Evolutionary conservation across 208 protist species (phyloP), one percentile per base, ranked within the genome.

Genomic region (Leishmania major): DNA sequence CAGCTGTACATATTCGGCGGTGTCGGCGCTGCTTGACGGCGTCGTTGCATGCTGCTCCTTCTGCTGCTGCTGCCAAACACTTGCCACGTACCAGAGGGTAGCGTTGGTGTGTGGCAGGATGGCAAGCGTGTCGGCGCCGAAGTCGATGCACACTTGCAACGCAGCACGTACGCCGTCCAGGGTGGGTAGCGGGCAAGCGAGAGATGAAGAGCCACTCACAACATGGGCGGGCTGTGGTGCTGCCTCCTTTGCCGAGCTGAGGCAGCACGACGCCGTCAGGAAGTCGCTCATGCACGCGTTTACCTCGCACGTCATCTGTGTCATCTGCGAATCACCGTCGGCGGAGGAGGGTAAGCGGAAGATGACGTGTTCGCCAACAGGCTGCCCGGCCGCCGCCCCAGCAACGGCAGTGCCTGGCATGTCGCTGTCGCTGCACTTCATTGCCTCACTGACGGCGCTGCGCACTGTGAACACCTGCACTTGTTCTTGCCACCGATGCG

Each of bases 121-220:
- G 51, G 59, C 81, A 11, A 85, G 59, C 37, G 81, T 55, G 60
- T 85, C 81, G 7, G 77, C 81, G 59, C 81, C 81, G 62, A 85
- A 85, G 60, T 85, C 81, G 28, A 74, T 69, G 60, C 75, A 78
- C 66, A 69, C 70, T 71, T 85, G 81, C 77, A 85, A 51, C 13
- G 77, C 81, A 35, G 77, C 75, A 15, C 77, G 45, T 28, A 75
- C 81, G 19, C 81, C 77, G n/a, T 37, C 13, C 8, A 35, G n/a
- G 66, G 78, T 81, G 35, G 81, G 76, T 22, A 79, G 55, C 28
- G 35, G 28, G 17, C n/a, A n/a, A 8, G 71, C 17, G 8, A 49
- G 8, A 22, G 25, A 37, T 25, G 67, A 47, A 25, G 19, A n/a
- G 1, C 31, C 62, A 40, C 31, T 40, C 3, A 40, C 6, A 35